phyloP scores from a whole-genome alignment of 345 rosid species.

The Erodium maritimum region DNA sequence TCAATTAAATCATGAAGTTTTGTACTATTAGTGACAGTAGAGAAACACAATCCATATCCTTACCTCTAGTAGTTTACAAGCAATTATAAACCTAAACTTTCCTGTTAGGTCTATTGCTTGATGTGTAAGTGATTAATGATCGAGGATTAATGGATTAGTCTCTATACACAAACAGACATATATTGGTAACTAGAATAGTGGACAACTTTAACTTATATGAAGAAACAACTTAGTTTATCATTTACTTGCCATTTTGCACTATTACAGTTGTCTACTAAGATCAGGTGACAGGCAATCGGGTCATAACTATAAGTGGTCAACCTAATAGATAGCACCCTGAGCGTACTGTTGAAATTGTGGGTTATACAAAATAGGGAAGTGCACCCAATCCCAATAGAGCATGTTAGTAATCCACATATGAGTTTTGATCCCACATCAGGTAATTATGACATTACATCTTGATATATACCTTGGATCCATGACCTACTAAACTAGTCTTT shows the following conservation, averaged over 20 bases:
- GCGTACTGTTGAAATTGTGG: neutral
- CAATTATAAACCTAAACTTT: neutral
- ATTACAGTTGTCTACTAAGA: neutral
- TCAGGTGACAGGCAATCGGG: neutral
- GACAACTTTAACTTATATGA: neutral
- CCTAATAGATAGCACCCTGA: neutral
- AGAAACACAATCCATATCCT: neutral
- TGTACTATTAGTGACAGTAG: neutral
- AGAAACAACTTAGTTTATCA: neutral
- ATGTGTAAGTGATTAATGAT: no score
- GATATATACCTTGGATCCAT: no score
- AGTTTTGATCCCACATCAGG: no score
- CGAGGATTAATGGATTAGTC: neutral
- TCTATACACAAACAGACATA: neutral
- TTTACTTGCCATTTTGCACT: neutral
- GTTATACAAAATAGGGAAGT: no score
- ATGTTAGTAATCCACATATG: no score
- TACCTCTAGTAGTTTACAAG: neutral
- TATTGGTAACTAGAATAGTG: neutral
- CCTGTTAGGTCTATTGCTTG: neutral
- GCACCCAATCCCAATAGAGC: neutral
- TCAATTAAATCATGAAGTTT: neutral
- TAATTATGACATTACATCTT: no score
- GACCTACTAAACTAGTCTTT: no score
- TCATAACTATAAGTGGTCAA: neutral